Percentiles rank a stretch among this genome's conserved stretches.
Conservation (phyloP, 2,329 filamentous ascomycete species). For the Fusarium sacchari region DNA sequence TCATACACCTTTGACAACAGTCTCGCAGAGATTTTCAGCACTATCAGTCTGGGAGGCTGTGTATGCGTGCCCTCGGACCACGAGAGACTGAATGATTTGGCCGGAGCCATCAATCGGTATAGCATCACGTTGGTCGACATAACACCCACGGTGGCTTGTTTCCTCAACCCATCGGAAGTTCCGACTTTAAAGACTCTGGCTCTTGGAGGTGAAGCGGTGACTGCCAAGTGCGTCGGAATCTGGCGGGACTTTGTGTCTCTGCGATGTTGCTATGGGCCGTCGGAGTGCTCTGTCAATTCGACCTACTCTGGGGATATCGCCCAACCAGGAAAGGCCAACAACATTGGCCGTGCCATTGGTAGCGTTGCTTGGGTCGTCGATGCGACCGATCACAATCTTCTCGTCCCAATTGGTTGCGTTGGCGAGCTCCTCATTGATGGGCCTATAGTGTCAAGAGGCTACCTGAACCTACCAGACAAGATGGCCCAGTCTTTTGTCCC, state of each 20-base stretch:
- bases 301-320: constrained; percentile 16
- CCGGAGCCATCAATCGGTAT: constrained; percentile 21
- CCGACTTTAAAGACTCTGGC: constrained; percentile 26
- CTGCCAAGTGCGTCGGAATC: constrained; percentile 27
- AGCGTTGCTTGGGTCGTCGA: constrained; percentile 31
- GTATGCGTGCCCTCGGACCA: constrained; percentile 34
- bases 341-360: constrained; percentile 29
- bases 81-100: constrained; percentile 27
- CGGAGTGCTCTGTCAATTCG: constrained; percentile 29
- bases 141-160: constrained; percentile 30
- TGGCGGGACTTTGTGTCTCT: constrained; percentile 33
- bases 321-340: constrained; percentile 24
- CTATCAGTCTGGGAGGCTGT: constrained; percentile 15
- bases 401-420: constrained; percentile 17
- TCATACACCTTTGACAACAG: constrained; percentile 36
- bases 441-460: constrained; percentile 33
- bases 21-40: constrained; percentile 28
- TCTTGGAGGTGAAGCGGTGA: constrained; percentile 29
- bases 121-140: constrained; percentile 24
- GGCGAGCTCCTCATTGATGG: constrained; percentile 34
- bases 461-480: constrained; percentile 28
- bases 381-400: not conserved
- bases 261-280: constrained; percentile 30
- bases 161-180: constrained; percentile 19
- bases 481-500: constrained; percentile 21